Evolutionary conservation across 139 green algal species (phyloP).

Genomic region (Raphidocelis subcapitata): DNA sequence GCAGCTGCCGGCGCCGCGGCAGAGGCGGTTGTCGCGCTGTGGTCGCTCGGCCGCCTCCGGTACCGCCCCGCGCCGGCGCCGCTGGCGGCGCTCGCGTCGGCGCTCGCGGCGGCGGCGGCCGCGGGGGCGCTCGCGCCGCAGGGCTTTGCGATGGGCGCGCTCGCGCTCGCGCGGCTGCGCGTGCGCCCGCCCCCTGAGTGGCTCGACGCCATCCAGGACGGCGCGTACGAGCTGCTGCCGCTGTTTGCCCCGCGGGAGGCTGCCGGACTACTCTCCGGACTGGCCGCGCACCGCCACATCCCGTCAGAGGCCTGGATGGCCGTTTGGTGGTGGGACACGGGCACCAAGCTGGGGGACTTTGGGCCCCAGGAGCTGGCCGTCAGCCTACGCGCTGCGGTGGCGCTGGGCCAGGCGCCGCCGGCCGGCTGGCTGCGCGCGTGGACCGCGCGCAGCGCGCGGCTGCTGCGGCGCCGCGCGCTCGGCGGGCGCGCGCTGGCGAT

Average conservation of each 20-base stretch:
- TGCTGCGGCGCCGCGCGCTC: too few relatives aligned
- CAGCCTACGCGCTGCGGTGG: conserved; percentile 16
- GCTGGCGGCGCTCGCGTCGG: not conserved
- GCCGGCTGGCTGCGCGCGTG: conserved; percentile 10
- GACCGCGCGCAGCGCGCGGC: not conserved
- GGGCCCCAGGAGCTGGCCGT: conserved; percentile 17
- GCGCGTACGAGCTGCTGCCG: conserved; percentile 12
- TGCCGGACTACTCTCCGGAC: conserved; percentile 1
- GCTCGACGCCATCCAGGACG: conserved; percentile 9
- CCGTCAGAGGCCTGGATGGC: conserved; percentile 4
- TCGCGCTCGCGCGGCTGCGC: not conserved
- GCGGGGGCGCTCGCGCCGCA: conserved; percentile 14
- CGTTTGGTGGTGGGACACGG: conserved; percentile 14
- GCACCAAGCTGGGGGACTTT: not conserved
- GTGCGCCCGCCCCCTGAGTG: not conserved
- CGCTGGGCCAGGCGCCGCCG: conserved; percentile 20
- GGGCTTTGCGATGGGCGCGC: conserved; percentile 12
- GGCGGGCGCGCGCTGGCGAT: too few relatives aligned
- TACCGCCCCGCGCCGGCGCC: conserved; percentile 1
- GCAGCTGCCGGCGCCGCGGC: not conserved
- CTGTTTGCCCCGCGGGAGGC: conserved; percentile 12
- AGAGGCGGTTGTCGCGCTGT: not conserved
- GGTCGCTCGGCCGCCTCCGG: conserved; percentile 11
- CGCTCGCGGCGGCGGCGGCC: not conserved
- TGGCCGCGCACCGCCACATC: conserved; percentile 21